phyloP scores from a whole-genome alignment of 495 filamentous ascomycete genomes.

The Lophiostoma macrostomum region DNA sequence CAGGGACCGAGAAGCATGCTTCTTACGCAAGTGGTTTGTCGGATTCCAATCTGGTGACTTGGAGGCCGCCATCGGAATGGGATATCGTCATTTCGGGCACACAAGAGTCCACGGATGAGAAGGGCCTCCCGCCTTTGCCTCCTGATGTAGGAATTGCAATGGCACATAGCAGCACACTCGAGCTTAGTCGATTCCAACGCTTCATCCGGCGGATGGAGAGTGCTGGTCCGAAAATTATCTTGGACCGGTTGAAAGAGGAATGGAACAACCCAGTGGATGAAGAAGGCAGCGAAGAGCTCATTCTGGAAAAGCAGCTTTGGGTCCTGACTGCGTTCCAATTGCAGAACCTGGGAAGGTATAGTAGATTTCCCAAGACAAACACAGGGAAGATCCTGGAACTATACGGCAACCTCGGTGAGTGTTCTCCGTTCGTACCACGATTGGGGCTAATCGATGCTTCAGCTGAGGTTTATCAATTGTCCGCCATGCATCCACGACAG shows the following conservation, averaged over 20 bases:
- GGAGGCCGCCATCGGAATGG: constrained; percentile 27
- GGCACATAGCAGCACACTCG: constrained; percentile 14
- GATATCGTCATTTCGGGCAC: constrained; percentile 15
- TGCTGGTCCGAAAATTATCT: constrained; percentile 31
- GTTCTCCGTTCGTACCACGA: background rate
- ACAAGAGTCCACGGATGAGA: background rate
- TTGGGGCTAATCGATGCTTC: background rate
- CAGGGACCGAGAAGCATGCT: background rate
- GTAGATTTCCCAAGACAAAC: constrained; percentile 12
- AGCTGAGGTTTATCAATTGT: constrained; percentile 36
- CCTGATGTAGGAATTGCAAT: constrained; percentile 6
- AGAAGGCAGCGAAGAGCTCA: constrained; percentile 22
- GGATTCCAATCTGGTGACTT: constrained; percentile 18
- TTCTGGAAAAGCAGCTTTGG: constrained; percentile 37
- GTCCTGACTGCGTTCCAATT: constrained; percentile 36
- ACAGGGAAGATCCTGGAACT: constrained; percentile 33
- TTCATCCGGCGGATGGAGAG: constrained; percentile 38
- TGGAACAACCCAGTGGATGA: constrained; percentile 33
- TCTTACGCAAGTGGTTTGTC: constrained; percentile 15
- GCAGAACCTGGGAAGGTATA: constrained; percentile 23
- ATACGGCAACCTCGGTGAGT: constrained; percentile 35
- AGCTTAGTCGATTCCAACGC: constrained; percentile 33
- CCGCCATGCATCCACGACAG: constrained; percentile 32
- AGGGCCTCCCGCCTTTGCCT: constrained; percentile 15
- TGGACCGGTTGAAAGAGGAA: constrained; percentile 35